Evolutionary conservation across 345 rosid species (phyloP).

Genomic region (Lepidium aucheri): DNA sequence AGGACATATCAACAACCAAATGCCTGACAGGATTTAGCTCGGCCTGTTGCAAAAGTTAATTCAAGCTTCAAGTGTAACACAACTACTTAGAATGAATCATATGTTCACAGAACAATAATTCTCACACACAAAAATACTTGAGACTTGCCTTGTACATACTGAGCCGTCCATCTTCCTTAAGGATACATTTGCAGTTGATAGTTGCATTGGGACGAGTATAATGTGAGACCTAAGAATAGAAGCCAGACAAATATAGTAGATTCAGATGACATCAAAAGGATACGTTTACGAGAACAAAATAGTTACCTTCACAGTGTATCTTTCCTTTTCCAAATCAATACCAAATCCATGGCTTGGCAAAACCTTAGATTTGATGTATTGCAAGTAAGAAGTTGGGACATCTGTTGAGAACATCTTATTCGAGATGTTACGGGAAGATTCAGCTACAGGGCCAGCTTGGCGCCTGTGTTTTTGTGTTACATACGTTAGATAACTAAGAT

Average conservation of each 20-base stretch:
- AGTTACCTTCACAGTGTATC: conserved; percentile 48
- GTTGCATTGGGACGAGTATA: conserved; percentile 17
- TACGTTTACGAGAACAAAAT: conserved; percentile 25
- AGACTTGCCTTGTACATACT: conserved; percentile 49
- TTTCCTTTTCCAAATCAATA: conserved; percentile 36
- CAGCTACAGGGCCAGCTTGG: conserved; percentile 18
- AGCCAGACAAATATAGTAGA: background rate
- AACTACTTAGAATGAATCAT: background rate
- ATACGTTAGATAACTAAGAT: background rate
- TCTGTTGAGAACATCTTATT: conserved; percentile 30
- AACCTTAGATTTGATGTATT: conserved; percentile 27
- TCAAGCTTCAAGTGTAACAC: background rate
- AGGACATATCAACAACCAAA: conserved; percentile 49
- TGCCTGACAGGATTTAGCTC: conserved; percentile 42
- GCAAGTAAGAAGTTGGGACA: conserved; percentile 36
- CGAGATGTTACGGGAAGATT: conserved; percentile 21
- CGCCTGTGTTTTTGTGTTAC: conserved; percentile 2
- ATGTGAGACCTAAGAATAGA: conserved; percentile 38
- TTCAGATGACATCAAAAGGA: conserved; percentile 14
- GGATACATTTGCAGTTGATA: conserved; percentile 47
- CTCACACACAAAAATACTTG: background rate
- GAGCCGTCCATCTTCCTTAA: conserved; percentile 39
- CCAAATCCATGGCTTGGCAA: conserved; percentile 32
- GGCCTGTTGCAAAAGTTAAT: conserved; percentile 28
- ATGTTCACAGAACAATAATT: background rate